phyloP scores from a whole-genome alignment of 2,329 filamentous ascomycete genomes.

The Esteya vermicola region DNA sequence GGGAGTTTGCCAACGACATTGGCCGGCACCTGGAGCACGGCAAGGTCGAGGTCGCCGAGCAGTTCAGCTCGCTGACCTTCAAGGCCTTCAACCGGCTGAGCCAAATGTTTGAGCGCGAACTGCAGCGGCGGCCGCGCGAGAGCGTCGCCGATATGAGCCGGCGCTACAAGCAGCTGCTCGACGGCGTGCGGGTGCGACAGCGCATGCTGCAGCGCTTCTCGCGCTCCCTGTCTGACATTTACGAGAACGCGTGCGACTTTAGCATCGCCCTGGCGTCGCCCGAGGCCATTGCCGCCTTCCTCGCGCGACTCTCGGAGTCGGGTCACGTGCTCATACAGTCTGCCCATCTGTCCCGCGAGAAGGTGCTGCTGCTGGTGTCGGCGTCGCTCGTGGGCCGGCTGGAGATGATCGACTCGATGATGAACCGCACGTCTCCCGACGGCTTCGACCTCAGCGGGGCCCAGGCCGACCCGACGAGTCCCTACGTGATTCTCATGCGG shows the following conservation, averaged over 20 bases:
- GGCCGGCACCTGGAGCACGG: conserved; percentile 83
- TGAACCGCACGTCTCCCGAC: conserved; percentile 52
- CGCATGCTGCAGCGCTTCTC: conserved; percentile 94
- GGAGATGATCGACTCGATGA: conserved; percentile 71
- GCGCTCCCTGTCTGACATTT: conserved; percentile 76
- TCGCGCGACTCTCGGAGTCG: conserved; percentile 65
- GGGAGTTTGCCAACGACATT: conserved; percentile 92
- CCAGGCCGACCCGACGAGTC: conserved; percentile 60
- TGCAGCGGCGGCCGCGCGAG: conserved; percentile 74
- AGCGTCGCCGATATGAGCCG: conserved; percentile 84
- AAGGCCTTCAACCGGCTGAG: conserved; percentile 84
- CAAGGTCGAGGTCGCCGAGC: conserved; percentile 92
- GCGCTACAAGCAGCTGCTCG: conserved; percentile 86
- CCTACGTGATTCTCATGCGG: conserved; percentile 73
- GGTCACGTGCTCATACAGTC: conserved; percentile 74
- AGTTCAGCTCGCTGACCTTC: conserved; percentile 87
- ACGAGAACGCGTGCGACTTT: conserved; percentile 94
- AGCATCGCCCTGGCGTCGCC: conserved; percentile 61
- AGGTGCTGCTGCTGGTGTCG: conserved; percentile 74
- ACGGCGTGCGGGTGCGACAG: conserved; percentile 91
- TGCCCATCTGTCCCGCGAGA: conserved; percentile 44
- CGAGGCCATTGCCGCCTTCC: conserved; percentile 53
- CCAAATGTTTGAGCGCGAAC: conserved; percentile 80
- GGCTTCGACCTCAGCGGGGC: too few species aligned
- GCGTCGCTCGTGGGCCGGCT: conserved; percentile 60